Base-by-base conservation (phyloP, 768 basidiomycete genomes). In the Paxillus involutus region DNA sequence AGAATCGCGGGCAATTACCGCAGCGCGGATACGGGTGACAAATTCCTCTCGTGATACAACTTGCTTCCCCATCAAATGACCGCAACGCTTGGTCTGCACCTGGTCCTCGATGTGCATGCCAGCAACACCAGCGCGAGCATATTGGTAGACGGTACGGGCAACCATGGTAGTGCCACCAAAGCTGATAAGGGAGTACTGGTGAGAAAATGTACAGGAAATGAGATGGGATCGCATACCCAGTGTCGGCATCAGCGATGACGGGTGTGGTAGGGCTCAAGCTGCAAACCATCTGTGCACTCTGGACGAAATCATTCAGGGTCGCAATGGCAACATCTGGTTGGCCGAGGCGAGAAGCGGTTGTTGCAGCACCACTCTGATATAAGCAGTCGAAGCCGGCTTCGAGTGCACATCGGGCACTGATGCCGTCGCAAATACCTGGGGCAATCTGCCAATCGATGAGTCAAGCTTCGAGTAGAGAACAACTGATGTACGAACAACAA, bases 361-460 rank as follows among this genome's bases (percentile, higher is more conserved):
- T 91, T 13, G 88, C 87, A 47, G 89, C 88, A 47, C 89, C 89
- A 60, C 86, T 89, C 71, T 90, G 89, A 67, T 91, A 91, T 52
- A 90, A 57, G 59, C 88, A 90, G 24, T 79, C 76, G 60, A 91
- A 91, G 17, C 89, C 89, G 36, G 88, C 86, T 71, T 91, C 89
- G 7, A 91, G 70, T 8, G 89, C 89, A 58, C 88, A 88, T 30
- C 89, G 79, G 10, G 88, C 88, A 61, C 86, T 88, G 63, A 91
- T 90, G 47, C 87, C 88, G 52, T 89, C 88, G 52, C 88, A 88
- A 41, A 89, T 84, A 41, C 88, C 88, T n/a, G 87, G 88, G 3
- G 87, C 88, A 60, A 88, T 70, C 86, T 88, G 42, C 11, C 37
- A 21, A 35, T 26, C 21, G 16, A 24, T 62, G 7, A 61, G 49